These are phyloP conservation scores for Verticillium albo-atrum DNA, from an alignment of 2,329 filamentous ascomycete genomes.

Conservation along the genomic window DNA sequence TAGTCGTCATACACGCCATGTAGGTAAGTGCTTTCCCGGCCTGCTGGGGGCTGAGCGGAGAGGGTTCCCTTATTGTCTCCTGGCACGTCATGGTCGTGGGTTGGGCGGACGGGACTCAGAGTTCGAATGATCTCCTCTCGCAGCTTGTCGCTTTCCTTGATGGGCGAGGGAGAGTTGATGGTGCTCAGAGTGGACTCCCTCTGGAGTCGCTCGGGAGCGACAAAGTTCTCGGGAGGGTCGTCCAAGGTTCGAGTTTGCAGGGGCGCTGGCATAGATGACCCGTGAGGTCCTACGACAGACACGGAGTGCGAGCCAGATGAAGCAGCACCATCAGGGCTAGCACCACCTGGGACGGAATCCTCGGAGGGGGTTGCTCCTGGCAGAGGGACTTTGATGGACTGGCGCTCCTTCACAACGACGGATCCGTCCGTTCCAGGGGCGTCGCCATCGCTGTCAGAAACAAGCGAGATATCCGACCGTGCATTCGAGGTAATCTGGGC, in stretches of 20 bases:
- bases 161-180: conserved; percentile 43
- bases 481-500: neutral
- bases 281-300: neutral
- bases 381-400: neutral
- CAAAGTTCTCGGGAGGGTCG: conserved; percentile 25
- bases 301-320: neutral
- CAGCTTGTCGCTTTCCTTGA: conserved; percentile 67
- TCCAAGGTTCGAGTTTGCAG: neutral
- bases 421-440: neutral
- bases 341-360: neutral
- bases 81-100: conserved; percentile 2
- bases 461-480: conserved; percentile 8
- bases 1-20: conserved; percentile 65
- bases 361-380: neutral
- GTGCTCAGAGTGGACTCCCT: conserved; percentile 43
- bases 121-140: conserved; percentile 72
- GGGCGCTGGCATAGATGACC: neutral
- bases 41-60: neutral
- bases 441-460: conserved; percentile 12
- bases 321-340: neutral
- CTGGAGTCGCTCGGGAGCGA: conserved; percentile 28
- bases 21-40: conserved; percentile 57
- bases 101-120: conserved; percentile 46
- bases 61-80: conserved; percentile 1
- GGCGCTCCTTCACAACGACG: neutral